phyloP scores from a whole-genome alignment of 495 filamentous ascomycete species.

The Lichina pygmaea region DNA sequence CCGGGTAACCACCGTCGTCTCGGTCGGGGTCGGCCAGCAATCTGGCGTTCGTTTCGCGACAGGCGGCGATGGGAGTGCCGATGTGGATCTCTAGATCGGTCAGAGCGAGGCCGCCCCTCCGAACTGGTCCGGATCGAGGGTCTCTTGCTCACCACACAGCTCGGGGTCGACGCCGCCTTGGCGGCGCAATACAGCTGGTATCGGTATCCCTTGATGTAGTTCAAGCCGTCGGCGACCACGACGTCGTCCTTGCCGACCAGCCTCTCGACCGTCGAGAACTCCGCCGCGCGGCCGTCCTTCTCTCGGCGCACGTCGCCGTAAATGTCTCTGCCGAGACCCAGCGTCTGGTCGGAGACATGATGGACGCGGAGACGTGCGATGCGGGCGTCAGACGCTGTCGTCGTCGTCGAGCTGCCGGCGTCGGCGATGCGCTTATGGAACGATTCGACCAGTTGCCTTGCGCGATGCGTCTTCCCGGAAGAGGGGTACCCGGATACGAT shows the following conservation, averaged over 20 bases:
- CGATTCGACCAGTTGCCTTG: constrained; percentile 42
- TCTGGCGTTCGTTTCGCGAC: constrained; percentile 29
- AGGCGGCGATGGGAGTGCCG: constrained; percentile 45
- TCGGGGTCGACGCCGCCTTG: constrained; percentile 60
- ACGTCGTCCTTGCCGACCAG: constrained; percentile 51
- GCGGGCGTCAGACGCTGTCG: constrained; percentile 16
- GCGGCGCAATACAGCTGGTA: constrained; percentile 93
- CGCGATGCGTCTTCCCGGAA: constrained; percentile 78
- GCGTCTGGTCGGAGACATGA: constrained; percentile 38
- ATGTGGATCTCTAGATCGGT: constrained; percentile 34
- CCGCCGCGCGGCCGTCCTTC: constrained; percentile 73
- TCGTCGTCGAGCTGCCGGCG: constrained; percentile 6
- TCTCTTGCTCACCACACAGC: constrained; percentile 36
- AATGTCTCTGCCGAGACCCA: constrained; percentile 29
- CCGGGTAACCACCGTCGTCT: constrained; percentile 12
- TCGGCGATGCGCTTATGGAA: constrained; percentile 28
- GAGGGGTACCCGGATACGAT: constrained; percentile 78
- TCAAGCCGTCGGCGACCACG: constrained; percentile 70
- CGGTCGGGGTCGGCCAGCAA: constrained; percentile 8
- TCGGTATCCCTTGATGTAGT: constrained; percentile 94
- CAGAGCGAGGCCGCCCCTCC: background rate
- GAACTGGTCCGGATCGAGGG: background rate
- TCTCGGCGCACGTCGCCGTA: constrained; percentile 48
- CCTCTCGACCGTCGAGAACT: constrained; percentile 68
- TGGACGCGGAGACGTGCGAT: constrained; percentile 32